Evolutionary conservation across 108 stramenopile species (phyloP), one percentile per base, ranked within the genome.

Genomic region (Cyclotella distinguenda): DNA sequence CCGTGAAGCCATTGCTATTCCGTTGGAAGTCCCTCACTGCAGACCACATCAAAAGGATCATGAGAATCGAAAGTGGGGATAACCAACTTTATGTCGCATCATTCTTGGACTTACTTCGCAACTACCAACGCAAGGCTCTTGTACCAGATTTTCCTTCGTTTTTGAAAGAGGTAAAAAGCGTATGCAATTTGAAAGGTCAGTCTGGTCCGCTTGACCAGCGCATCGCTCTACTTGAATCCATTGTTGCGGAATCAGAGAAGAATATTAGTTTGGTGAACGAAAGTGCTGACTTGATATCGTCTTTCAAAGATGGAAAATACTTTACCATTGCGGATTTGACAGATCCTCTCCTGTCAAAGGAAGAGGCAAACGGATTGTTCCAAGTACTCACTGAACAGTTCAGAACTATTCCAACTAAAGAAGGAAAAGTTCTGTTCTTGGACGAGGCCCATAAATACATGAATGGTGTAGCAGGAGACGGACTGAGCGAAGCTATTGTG

Each of bases 371-470:
- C 32, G 60, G 78, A 15, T 60, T 79, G 36, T 79, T 79, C 53
- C 78, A 79, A 33, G 78, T 79, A 1, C 48, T 79, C 45, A 62
- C 72, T 9, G 72, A 79, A 36, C 78, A 79, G 25, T 79, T 79
- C 53, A 36, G 78, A 13, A 33, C 65, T 16, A 8, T 58, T 6
- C 59, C 50, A 18, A 60, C 40, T 15, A 48, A 59, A 25, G 68
- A 46, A 15, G 67, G 72, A 5, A 79, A 79, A 39, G 54, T 79
- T 8, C 66, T 70, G 8, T 54, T 52, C 21, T 23, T 79, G 12
- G 78, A 79, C 31, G 78, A 79, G 43, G 76, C 68, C 13, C 68
- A 77, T 64, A 60, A 70, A 39, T 69, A 61, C 45, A 70, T 77
- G 69, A 42, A 9, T 58, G 66, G 68, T 42, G 60, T 38, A 0